Evolutionary conservation across 1,284 basidiomycete species (phyloP), one percentile per base, ranked within the genome.

Genomic region (Malassezia psittaci): DNA sequence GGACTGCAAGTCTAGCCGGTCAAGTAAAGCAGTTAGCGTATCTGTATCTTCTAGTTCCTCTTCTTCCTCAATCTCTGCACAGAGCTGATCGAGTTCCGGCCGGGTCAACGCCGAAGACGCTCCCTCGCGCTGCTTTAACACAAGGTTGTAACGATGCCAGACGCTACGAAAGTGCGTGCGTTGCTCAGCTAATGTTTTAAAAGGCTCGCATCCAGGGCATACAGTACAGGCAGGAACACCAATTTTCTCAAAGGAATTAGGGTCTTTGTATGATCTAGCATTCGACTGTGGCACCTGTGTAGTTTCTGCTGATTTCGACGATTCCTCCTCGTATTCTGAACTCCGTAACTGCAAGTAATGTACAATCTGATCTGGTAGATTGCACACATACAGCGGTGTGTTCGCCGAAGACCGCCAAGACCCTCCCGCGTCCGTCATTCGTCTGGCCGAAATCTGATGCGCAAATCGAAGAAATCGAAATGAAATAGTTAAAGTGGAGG

Each of bases 111-210:
- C 58, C 3, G 57, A 32, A 2, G 47, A 41, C 13, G 19, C 45
- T 10, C 16, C 32, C 18, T 24, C 48, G 12, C 49, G 51, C 2
- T 63, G 50, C 37, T 53, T 59, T 32, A 69, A 57, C 76, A 93
- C 94, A 60, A 91, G 87, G 72, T 98, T 98, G 77, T 94, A 96
- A 51, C 90, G 81, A 80, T 98, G 93, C 93, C 93, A 96, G 76
- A 96, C 91, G 29, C 88, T 88, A 67, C 85, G 84, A 75, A 89
- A 96, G 76, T 98, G 93, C 1, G 79, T 76, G 44, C 91, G 81
- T 70, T 96, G 90, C 51, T 87, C 85, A 32, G 87, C 82, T 2
- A 93, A 82, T 51, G 85, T 83, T 11, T 79, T 67, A 61, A 96
- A 96, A 0, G 77, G 69, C 1, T 81, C 79, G 1, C 83, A 62